Evolutionary conservation across 768 basidiomycete species (phyloP), one percentile per base, ranked within the genome.

Genomic region (Coprinopsis cinerea): DNA sequence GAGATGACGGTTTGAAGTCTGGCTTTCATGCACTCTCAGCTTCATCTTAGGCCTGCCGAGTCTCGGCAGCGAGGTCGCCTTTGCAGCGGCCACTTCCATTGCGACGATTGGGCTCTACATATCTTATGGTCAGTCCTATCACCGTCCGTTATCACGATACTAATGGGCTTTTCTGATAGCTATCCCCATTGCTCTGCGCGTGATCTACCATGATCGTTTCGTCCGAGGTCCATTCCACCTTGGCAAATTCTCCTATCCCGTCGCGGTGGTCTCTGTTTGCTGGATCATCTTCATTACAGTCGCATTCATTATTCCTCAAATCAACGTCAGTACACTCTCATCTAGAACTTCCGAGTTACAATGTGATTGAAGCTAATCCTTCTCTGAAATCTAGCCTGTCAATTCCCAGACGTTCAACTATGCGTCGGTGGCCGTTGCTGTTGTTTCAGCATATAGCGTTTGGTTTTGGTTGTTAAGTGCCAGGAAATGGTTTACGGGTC

Each of bases 61-160:
- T 61, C 69, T 91, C 2, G 85, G 87, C 1, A 83, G 81, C 55
- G 61, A 74, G 0, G 87, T 89, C 2, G 88, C 88, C 0, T 88
- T 87, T 57, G 59, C 80, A 0, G 75, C 77, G 10, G 75, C 75
- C 0, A 78, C 77, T 0, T 75, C 74, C 1, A 85, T 86, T 44
- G 82, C 85, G 0, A 86, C 85, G 0, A 88, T 88, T 48, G 87
- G 86, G 0, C 67, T 88, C 10, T 88, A 88, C 58, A 83, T 84
- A 26, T 85, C 82, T 0, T 91, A 88, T 58, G 83, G 82, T 76
- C 50, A 24, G 69, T 56, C 18, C 9, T 7, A 7, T 11, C 17
- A 28, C 24, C 3, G 11, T 22, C 17, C 15, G 9, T 37, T 5
- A 41, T 39, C 23, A 10, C n/a, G n/a, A n/a, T n/a, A n/a, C n/a